A percentile compares a stretch with the other conserved stretches of the same genome.
Conservation (phyloP, 371 early-diverging fungal species). For the Sporodiniella umbellata region DNA sequence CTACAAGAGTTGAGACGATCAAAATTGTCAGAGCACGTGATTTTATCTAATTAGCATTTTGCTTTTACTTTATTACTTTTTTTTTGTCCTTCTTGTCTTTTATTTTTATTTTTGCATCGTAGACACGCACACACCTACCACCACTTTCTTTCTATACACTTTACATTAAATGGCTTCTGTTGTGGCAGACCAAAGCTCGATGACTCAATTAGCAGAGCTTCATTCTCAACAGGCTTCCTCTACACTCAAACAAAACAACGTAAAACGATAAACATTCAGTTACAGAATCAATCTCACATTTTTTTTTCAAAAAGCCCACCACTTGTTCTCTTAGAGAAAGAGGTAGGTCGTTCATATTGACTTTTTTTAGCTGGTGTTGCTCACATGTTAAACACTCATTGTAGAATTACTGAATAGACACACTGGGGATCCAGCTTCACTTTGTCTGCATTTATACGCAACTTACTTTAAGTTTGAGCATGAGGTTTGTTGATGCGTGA, state of each 20-base stretch:
- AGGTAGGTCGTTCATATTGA: too few relatives aligned
- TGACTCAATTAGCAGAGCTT: conserved; percentile 39
- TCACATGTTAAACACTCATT: neutral
- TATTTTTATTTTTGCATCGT: neutral
- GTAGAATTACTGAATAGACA: conserved; percentile 46
- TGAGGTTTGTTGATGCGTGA: conserved; percentile 33
- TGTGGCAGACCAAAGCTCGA: conserved; percentile 36
- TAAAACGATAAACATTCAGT: neutral
- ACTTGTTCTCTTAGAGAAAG: neutral
- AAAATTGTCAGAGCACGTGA: too few relatives aligned
- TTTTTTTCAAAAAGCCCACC: neutral
- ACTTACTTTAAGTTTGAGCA: conserved; percentile 67
- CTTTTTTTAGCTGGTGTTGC: too few relatives aligned
- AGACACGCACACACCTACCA: neutral
- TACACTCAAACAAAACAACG: neutral
- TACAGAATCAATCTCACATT: neutral
- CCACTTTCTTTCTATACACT: neutral
- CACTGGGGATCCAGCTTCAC: conserved; percentile 45
- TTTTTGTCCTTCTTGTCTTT: conserved; percentile 2
- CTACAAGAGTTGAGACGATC: too few relatives aligned
- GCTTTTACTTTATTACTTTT: too few relatives aligned
- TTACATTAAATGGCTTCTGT: conserved; percentile 27
- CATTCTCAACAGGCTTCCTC: conserved; percentile 43
- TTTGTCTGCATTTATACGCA: conserved; percentile 55
- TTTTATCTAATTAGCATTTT: too few relatives aligned